Evolutionary conservation across 2,329 filamentous ascomycete species (phyloP).

Genomic region (Ophiosphaerella korrae): DNA sequence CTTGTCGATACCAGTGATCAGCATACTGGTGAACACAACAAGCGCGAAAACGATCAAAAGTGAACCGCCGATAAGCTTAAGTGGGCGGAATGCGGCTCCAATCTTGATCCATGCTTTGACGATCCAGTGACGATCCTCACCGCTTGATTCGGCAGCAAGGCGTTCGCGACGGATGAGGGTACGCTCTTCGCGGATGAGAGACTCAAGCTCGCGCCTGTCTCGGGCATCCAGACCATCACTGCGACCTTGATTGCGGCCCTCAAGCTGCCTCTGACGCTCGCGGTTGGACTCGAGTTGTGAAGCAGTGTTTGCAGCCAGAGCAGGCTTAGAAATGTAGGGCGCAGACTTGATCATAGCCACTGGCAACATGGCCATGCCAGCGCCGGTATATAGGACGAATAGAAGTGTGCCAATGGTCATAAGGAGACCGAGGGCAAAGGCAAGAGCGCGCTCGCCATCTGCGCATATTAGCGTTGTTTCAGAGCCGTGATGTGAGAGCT

Average conservation of each 20-base stretch:
- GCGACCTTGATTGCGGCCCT: conserved; percentile 80
- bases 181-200: conserved; percentile 85
- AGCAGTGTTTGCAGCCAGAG: conserved; percentile 75
- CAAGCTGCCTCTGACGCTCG: conserved; percentile 89
- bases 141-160: conserved; percentile 79
- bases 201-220: conserved; percentile 86
- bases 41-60: conserved; percentile 75
- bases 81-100: conserved; percentile 80
- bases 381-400: conserved; percentile 86
- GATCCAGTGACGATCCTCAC: conserved; percentile 75
- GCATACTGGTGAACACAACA: conserved; percentile 86
- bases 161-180: conserved; percentile 89
- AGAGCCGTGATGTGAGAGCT: conserved; percentile 33
- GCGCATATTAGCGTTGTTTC: conserved; percentile 19
- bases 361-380: conserved; percentile 86
- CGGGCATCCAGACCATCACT: conserved; percentile 77
- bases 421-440: conserved; percentile 86
- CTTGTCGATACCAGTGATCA: conserved; percentile 95
- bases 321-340: conserved; percentile 81
- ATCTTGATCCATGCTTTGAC: conserved; percentile 79
- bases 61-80: conserved; percentile 86
- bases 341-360: conserved; percentile 91
- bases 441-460: conserved; percentile 89
- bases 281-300: conserved; percentile 84
- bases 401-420: conserved; percentile 84